phyloP scores from a whole-genome alignment of 805 yeast species.

The Candida chilensis region DNA sequence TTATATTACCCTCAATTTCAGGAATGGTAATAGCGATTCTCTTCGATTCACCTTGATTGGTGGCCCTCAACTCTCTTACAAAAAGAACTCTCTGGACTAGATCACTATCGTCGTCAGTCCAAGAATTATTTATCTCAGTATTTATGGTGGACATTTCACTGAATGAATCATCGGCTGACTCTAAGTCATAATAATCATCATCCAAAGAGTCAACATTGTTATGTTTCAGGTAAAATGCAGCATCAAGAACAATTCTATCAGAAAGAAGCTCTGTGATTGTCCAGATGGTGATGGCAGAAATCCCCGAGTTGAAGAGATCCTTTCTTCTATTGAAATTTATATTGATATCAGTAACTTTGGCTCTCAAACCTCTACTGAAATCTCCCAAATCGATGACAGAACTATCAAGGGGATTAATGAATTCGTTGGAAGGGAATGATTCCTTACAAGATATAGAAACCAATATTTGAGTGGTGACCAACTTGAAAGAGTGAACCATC shows the following conservation, averaged over 20 bases:
- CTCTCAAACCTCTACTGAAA: slow-evolving; percentile 26
- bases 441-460: slow-evolving; percentile 29
- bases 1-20: slow-evolving; percentile 36
- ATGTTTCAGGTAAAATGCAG: no score
- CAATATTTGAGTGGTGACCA: slow-evolving; percentile 16
- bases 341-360: slow-evolving; percentile 11
- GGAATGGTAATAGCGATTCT: slow-evolving; percentile 23
- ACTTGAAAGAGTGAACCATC: slow-evolving; percentile 13
- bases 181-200: no score
- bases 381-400: slow-evolving; percentile 22
- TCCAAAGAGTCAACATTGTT: no score
- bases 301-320: no score
- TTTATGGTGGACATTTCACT: slow-evolving; percentile 25
- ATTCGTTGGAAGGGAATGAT: slow-evolving; percentile 23
- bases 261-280: no score
- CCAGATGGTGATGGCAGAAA: no score
- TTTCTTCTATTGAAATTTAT: slow-evolving; percentile 6
- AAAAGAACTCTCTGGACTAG: slow-evolving; percentile 22
- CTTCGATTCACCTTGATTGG: slow-evolving; percentile 11
- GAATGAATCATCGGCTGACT: slow-evolving; percentile 8
- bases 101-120: slow-evolving; percentile 8
- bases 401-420: slow-evolving; percentile 10
- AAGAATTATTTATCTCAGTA: slow-evolving; percentile 10
- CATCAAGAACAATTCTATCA: no score
- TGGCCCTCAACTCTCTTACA: slow-evolving; percentile 14